Base-by-base conservation (phyloP, 352 stramenopile species). In the Phytophthora ramorum region DNA sequence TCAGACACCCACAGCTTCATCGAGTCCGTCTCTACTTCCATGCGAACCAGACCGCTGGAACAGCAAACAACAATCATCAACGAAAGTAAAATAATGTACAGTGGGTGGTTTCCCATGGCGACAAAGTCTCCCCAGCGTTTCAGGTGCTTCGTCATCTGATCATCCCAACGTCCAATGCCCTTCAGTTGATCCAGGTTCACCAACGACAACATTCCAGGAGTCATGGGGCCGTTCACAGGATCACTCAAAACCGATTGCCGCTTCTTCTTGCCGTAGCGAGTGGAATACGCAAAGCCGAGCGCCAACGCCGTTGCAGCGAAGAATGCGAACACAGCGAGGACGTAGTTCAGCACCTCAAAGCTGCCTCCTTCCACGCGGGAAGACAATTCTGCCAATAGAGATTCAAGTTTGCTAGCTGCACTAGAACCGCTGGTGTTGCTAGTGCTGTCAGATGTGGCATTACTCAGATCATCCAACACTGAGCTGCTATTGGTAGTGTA, bases 1-100 rank as follows among this genome's bases (percentile, higher is more conserved):
- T 83, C 65, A 16, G 80, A 65, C 0, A 78, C 78, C 80, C 80
- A 91, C 8, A 91, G 71, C 56, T 85, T 89, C 37, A 86, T 71
- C 6, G 76, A 66, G 38, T 88, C 70, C 3, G 75, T 78, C 38
- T 89, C 79, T 7, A 89, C 63, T 58, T 85, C 63, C 26, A 85
- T 48, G 12, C 65, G 73, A n/a, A 32, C 47, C 22, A 89, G 58
- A 2, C 82, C 82, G 54, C 75, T 71, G 7, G 63, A 66, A 46
- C 66, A 76, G 50, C 83, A 69, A 19, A 75, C 58, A 0, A 77
- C 67, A 26, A 89, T 40, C 46, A 87, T 68, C 22, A 83, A 35
- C 16, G 71, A 70, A 7, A 82, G 51, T 8, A 75, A 47, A 51
- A 90, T 79, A 17, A 86, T 71, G 58, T 79, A 82, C 14, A 70